phyloP scores from a whole-genome alignment of 2,329 filamentous ascomycete species.

The Zymoseptoria ardabiliae region DNA sequence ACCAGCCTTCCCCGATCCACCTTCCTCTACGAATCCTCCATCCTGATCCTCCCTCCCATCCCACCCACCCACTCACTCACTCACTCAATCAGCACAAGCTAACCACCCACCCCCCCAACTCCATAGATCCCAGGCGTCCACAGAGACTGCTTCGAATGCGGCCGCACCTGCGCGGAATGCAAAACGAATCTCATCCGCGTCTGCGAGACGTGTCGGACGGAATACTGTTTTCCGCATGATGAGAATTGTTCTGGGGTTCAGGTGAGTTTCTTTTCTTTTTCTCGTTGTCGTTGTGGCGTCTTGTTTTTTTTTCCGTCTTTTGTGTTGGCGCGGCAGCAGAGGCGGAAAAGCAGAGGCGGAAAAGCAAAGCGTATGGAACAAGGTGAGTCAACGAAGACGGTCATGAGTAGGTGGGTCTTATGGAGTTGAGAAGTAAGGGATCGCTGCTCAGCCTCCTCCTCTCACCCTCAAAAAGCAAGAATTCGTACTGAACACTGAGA shows the following conservation, averaged over 20 bases:
- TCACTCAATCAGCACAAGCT: no score
- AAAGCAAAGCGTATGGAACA: no score
- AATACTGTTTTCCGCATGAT: slow-evolving; percentile 78
- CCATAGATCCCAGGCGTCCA: slow-evolving; percentile 42
- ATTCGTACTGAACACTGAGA: no score
- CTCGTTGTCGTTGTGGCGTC: no score
- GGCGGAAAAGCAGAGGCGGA: no score
- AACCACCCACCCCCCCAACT: neutral
- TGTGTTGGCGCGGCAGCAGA: slow-evolving; percentile 4
- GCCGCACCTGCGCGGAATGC: slow-evolving; percentile 70
- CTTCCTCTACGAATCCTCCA: neutral
- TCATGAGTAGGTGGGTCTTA: no score
- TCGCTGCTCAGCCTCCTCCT: no score
- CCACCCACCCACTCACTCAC: no score
- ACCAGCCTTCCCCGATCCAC: no score
- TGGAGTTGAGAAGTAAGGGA: no score
- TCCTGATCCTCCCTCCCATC: neutral
- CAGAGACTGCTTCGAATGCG: slow-evolving; percentile 79
- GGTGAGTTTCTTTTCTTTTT: slow-evolving; percentile 23
- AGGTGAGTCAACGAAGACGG: no score
- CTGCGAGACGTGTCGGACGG: slow-evolving; percentile 66
- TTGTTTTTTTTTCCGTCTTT: neutral
- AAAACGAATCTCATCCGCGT: slow-evolving; percentile 62
- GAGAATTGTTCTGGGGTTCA: slow-evolving; percentile 65
- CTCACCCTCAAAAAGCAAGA: no score